These are phyloP conservation scores for Aureobasidium sp. DNA, from an alignment of 2,329 filamentous ascomycete species.

Conservation along the genomic window DNA sequence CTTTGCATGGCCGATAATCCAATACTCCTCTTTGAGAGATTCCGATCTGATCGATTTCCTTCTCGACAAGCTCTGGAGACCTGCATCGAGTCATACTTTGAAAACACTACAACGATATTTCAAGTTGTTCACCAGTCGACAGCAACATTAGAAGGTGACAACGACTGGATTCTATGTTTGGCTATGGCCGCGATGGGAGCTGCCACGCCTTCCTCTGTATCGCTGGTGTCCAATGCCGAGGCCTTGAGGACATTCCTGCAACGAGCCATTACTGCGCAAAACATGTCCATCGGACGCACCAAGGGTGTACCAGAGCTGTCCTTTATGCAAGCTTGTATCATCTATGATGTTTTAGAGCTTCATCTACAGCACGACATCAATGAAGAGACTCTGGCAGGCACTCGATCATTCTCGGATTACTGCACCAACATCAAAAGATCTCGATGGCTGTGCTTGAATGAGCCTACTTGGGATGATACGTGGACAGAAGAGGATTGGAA, in stretches of 20 bases:
- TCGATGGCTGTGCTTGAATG: neutral
- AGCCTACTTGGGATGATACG: neutral
- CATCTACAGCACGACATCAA: neutral
- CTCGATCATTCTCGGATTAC: neutral
- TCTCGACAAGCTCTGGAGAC: neutral
- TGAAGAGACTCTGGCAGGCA: neutral
- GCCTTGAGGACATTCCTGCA: neutral
- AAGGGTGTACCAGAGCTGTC: neutral
- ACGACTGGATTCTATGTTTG: constrained; percentile 3
- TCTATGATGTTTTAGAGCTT: neutral
- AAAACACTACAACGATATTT: neutral
- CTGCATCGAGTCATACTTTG: neutral
- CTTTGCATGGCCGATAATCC: neutral
- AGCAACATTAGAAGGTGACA: neutral
- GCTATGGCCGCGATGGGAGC: neutral
- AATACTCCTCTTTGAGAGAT: neutral
- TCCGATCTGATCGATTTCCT: neutral
- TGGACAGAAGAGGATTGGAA: constrained; percentile 2
- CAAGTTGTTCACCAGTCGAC: neutral
- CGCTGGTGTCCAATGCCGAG: neutral
- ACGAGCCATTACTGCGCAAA: neutral
- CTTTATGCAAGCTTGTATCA: neutral
- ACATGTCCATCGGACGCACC: neutral
- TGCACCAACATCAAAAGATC: constrained; percentile 1
- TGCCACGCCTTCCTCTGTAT: neutral